These are phyloP conservation scores for Saccharomycopsis selenospora DNA, from an alignment of 805 yeast species.

Conservation along the genomic window DNA sequence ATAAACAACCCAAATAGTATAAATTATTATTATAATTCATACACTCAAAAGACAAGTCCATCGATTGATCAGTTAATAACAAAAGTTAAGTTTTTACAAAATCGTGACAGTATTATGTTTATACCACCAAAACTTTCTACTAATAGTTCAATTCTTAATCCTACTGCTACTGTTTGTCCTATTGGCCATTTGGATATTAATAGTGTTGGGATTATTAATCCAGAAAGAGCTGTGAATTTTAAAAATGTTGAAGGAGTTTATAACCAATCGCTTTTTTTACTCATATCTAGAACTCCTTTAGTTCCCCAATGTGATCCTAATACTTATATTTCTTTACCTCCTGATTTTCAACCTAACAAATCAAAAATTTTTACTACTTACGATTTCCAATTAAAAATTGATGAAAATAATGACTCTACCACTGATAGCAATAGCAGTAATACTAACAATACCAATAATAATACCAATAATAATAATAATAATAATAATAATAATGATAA, in stretches of 20 bases:
- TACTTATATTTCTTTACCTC: conserved; percentile 21
- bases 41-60: background rate
- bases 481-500: background rate
- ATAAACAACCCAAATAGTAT: background rate
- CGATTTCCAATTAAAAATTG: conserved; percentile 6
- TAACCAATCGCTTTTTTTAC: conserved; percentile 16
- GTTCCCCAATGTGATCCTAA: conserved; percentile 16
- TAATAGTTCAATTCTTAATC: conserved; percentile 11
- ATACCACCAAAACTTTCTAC: conserved; percentile 14
- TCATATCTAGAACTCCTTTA: conserved; percentile 19
- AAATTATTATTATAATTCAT: background rate
- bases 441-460: background rate
- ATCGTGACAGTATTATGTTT: conserved; percentile 15
- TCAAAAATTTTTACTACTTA: conserved; percentile 18
- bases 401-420: background rate
- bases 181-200: conserved; percentile 20
- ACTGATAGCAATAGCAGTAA: background rate
- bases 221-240: conserved; percentile 9
- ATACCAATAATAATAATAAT: background rate
- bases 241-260: conserved; percentile 18
- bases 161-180: conserved; percentile 20
- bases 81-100: background rate
- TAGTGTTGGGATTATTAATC: conserved; percentile 14
- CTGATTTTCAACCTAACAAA: conserved; percentile 20
- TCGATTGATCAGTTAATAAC: conserved; percentile 5